Percentiles rank a stretch among this genome's conserved stretches.
Evolutionary conservation across 305 asterid genomes (phyloP).

Genomic region (Fraxinus albicans): DNA sequence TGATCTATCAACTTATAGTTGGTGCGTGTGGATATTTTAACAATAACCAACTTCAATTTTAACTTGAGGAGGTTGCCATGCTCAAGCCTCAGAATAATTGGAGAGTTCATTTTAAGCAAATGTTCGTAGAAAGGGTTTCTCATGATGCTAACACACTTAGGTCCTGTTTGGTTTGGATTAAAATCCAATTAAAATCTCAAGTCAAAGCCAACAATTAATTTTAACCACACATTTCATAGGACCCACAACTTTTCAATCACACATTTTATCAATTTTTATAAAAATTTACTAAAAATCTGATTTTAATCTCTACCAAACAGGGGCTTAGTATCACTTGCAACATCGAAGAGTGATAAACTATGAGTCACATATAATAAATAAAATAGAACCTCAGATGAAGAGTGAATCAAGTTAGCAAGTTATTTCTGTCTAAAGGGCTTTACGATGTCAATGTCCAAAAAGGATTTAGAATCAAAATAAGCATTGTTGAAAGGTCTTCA

Average conservation of each 20-base stretch:
- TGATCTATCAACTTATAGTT: background rate
- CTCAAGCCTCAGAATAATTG: background rate
- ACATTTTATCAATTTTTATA: too few species aligned
- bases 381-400: background rate
- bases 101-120: background rate
- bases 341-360: background rate
- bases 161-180: too few species aligned
- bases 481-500: background rate
- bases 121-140: background rate
- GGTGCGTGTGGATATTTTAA: background rate
- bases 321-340: background rate
- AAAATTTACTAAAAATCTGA: too few species aligned
- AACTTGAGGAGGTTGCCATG: background rate
- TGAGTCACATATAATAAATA: too few species aligned
- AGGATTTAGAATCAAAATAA: background rate
- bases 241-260: too few species aligned
- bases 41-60: background rate
- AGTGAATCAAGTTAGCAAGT: background rate
- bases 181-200: too few species aligned
- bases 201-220: too few species aligned
- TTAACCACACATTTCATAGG: too few species aligned
- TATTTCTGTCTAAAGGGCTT: background rate
- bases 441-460: background rate
- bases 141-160: background rate
- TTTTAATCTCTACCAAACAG: too few species aligned